Evolutionary conservation across 306 rosid species (phyloP).

Genomic region (Biancaea sappan): DNA sequence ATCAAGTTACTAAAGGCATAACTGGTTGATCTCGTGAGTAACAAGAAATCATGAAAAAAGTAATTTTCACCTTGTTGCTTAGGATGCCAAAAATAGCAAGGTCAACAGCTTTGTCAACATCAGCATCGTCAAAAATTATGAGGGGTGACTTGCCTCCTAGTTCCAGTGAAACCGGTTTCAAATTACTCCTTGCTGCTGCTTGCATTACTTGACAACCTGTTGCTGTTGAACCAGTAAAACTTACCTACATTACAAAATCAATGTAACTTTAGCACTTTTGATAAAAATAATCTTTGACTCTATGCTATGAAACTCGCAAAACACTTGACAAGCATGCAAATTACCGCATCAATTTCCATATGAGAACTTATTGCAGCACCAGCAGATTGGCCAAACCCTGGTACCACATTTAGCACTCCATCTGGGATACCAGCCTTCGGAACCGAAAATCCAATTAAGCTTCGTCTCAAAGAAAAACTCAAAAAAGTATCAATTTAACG

Average conservation of each 20-base stretch:
- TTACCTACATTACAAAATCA: slow-evolving; percentile 47
- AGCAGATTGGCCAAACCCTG: slow-evolving; percentile 78
- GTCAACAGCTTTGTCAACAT: slow-evolving; percentile 65
- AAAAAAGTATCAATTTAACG: background rate
- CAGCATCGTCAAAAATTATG: slow-evolving; percentile 81
- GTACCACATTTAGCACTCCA: slow-evolving; percentile 81
- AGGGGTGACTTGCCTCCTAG: slow-evolving; percentile 94
- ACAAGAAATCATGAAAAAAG: background rate
- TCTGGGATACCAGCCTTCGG: slow-evolving; percentile 88
- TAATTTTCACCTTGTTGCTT: slow-evolving; percentile 66
- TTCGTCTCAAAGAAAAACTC: slow-evolving; percentile 5
- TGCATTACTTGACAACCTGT: slow-evolving; percentile 78
- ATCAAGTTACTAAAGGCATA: slow-evolving; percentile 4
- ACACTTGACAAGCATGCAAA: background rate
- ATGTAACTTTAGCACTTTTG: background rate
- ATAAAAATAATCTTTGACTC: slow-evolving; percentile 5
- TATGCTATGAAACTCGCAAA: background rate
- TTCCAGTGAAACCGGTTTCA: slow-evolving; percentile 79
- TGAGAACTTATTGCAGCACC: slow-evolving; percentile 80
- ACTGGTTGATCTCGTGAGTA: background rate
- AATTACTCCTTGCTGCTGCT: slow-evolving; percentile 82
- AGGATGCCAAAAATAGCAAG: slow-evolving; percentile 77
- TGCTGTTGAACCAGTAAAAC: slow-evolving; percentile 86
- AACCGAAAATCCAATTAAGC: no score
- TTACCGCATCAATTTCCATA: slow-evolving; percentile 84